Percentiles rank a stretch among this genome's conserved stretches.
Conservation (phyloP, 805 yeast species). For the Lipomyces yamanashiensis region DNA sequence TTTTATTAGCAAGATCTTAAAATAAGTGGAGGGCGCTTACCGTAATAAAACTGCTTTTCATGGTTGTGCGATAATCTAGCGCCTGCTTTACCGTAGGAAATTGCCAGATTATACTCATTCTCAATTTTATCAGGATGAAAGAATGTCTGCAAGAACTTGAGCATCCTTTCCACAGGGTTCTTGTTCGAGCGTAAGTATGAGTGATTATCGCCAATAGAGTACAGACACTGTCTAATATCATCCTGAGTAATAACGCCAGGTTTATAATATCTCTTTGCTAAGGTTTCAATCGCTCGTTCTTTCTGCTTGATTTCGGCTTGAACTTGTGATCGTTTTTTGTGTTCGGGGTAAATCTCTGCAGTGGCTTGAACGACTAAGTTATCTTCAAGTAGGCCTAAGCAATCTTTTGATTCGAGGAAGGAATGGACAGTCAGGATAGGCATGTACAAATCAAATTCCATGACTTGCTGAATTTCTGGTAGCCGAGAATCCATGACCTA, state of each 20-base stretch:
- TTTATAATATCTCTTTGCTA: constrained; percentile 57
- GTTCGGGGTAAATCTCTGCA: constrained; percentile 64
- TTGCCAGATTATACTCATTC: constrained; percentile 46
- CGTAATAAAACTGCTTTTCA: constrained; percentile 68
- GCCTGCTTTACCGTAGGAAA: constrained; percentile 67
- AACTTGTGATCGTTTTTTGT: constrained; percentile 58
- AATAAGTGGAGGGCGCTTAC: not conserved
- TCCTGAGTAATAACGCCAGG: constrained; percentile 53
- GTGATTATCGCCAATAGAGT: constrained; percentile 80
- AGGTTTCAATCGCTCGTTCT: constrained; percentile 67
- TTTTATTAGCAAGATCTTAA: not conserved
- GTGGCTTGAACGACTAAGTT: constrained; percentile 66
- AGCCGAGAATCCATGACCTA: constrained; percentile 73
- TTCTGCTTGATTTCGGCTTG: constrained; percentile 65
- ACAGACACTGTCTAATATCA: constrained; percentile 70
- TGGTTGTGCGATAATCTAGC: constrained; percentile 77
- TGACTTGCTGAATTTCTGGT: constrained; percentile 68
- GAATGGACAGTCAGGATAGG: constrained; percentile 68
- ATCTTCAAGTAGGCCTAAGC: constrained; percentile 58
- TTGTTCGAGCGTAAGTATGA: constrained; percentile 72
- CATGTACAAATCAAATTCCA: constrained; percentile 76
- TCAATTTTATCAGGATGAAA: constrained; percentile 51
- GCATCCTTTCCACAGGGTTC: constrained; percentile 67
- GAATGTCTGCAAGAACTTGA: constrained; percentile 55
- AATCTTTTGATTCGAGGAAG: constrained; percentile 51